A percentile compares a stretch with the other conserved stretches of the same genome.
Conservation (phyloP, 2,329 filamentous ascomycete species). For the Apiospora phragmitis region DNA sequence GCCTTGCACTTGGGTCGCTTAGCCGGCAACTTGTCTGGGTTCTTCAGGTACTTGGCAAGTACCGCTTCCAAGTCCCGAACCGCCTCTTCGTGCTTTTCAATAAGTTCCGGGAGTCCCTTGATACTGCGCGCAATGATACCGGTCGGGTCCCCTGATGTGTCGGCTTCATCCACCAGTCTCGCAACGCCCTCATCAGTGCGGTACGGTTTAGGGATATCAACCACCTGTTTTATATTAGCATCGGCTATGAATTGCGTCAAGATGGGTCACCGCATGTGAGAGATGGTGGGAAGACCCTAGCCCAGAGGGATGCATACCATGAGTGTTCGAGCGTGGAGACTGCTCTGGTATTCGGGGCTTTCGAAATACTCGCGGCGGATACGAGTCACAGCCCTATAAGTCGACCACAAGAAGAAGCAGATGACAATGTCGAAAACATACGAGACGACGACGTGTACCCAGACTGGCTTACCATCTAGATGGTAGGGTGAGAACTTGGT, state of each 20-base stretch:
- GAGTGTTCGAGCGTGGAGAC: conserved; percentile 73
- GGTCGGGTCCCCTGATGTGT: conserved; percentile 64
- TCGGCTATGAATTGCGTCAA: background rate
- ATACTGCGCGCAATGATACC: conserved; percentile 88
- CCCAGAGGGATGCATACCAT: conserved; percentile 51
- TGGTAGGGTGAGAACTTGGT: conserved; percentile 55
- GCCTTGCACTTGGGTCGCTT: conserved; percentile 77
- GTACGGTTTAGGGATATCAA: conserved; percentile 76
- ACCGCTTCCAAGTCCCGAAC: conserved; percentile 83
- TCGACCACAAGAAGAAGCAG: conserved; percentile 83
- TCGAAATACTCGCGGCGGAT: conserved; percentile 81
- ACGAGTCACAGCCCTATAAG: conserved; percentile 74
- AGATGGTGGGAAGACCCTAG: background rate
- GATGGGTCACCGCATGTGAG: background rate
- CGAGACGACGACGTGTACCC: conserved; percentile 59
- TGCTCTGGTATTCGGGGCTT: conserved; percentile 83
- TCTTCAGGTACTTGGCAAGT: conserved; percentile 86
- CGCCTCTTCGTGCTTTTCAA: conserved; percentile 77
- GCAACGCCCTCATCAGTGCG: conserved; percentile 85
- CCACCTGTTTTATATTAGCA: conserved; percentile 70
- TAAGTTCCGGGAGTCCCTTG: conserved; percentile 82
- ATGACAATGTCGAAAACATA: conserved; percentile 73
- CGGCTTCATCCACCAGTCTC: conserved; percentile 74
- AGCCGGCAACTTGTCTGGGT: conserved; percentile 76
- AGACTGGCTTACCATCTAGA: conserved; percentile 53